Evolutionary conservation across 2,329 filamentous ascomycete species (phyloP).

Genomic region (Ambrosiella xylebori): DNA sequence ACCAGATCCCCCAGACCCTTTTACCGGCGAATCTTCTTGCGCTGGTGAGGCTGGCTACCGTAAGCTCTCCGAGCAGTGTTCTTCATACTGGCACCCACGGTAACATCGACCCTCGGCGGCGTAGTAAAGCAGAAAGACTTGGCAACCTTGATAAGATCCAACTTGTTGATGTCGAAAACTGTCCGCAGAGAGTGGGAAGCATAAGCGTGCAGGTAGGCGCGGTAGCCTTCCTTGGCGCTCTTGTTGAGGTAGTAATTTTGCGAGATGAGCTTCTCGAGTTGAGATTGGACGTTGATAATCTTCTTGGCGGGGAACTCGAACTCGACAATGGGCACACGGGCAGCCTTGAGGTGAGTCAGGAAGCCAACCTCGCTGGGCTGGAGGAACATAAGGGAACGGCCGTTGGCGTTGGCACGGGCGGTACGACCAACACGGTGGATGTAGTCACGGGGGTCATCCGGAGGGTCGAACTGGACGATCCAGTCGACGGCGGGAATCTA

Average conservation of each 20-base stretch:
- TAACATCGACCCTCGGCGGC: conserved; percentile 68
- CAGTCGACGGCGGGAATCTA: conserved; percentile 87
- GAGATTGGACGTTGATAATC: conserved; percentile 76
- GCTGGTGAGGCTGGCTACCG: conserved; percentile 52
- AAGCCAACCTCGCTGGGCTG: conserved; percentile 88
- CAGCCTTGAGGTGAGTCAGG: conserved; percentile 75
- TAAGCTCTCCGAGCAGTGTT: conserved; percentile 55
- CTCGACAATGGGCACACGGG: conserved; percentile 82
- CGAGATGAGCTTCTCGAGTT: conserved; percentile 82
- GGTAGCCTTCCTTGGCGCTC: conserved; percentile 59
- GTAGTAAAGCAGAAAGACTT: conserved; percentile 68
- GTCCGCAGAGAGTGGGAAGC: conserved; percentile 48
- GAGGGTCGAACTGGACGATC: conserved; percentile 91
- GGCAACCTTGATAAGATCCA: conserved; percentile 68
- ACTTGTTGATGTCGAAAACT: conserved; percentile 63
- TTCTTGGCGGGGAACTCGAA: conserved; percentile 90
- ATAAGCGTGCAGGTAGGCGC: conserved; percentile 88
- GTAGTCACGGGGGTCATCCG: conserved; percentile 78
- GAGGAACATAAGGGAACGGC: conserved; percentile 80
- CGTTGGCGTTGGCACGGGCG: conserved; percentile 65
- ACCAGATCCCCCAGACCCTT: conserved; percentile 3
- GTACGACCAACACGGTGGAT: conserved; percentile 95
- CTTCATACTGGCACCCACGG: conserved; percentile 63
- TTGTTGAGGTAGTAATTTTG: conserved; percentile 98
- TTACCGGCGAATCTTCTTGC: conserved; percentile 27